Base-by-base conservation (phyloP, 495 filamentous ascomycete species). In the Aspergillus bertholletiae region DNA sequence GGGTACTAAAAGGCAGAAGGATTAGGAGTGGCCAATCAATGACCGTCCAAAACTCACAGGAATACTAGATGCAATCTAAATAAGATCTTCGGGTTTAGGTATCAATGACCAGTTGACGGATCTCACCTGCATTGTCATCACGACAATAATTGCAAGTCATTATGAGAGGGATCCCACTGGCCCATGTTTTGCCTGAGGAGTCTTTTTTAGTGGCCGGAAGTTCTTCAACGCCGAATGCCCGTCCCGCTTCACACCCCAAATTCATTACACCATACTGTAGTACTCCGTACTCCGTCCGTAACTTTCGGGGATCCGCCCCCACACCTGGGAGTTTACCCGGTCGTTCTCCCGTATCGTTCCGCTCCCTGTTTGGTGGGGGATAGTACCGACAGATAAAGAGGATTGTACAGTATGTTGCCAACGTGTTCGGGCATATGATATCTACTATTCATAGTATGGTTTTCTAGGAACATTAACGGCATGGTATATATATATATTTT, bases 171-270 rank as follows among this genome's bases (percentile, higher is more conserved):
- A n/a, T n/a, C n/a, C n/a, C n/a, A n/a, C n/a, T n/a, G n/a, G n/a
- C n/a, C n/a, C n/a, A n/a, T n/a, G n/a, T n/a, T 40, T 40, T 40
- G 37, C 22, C 23, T 30, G 40, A 26, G 27, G 20, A 27, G n/a
- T 26, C 39, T 50, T 13, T 30, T 20, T 43, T 24, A 13, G 22
- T 40, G 37, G 28, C 49, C 55, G 55, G 56, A 54, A 46, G 60
- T 59, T 63, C 60, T 50, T 56, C 53, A 53, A 49, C 49, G 59
- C 59, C 59, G 59, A 62, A 53, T 53, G 55, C 41, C 49, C 49
- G 49, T 41, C 20, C 13, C 35, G 12, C 24, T 18, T 18, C 5
- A 18, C 18, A 27, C 46, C 27, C 46, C 23, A 48, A 28, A 9
- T 28, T 5, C 27, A 28, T 9, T 5, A 9, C 27, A 28, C 27